Base-by-base conservation (phyloP, 75 land plant species). In the Chamaecyparis obtusa region DNA sequence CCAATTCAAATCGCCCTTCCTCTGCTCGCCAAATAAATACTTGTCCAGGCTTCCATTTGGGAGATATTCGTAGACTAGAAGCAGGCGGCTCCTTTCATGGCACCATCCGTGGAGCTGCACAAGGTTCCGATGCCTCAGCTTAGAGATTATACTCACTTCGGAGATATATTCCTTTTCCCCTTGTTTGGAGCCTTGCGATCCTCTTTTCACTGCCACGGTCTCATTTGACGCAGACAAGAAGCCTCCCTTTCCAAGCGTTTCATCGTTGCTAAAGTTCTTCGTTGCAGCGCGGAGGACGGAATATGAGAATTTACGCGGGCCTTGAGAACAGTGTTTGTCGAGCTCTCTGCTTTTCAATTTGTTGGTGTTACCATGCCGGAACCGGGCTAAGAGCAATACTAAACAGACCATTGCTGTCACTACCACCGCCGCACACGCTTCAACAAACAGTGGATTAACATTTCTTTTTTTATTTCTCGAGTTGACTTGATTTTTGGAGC, bases 101-200 rank as follows among this genome's bases (percentile, higher is more conserved):
- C 94, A 91, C 90, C 91, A 93, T 10, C 94, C 94, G 32, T 87
- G 51, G 43, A 93, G 88, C 79, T 51, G 87, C 67, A 91, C 91
- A 0, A 91, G 86, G 72, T 91, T 88, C n/a, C 84, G 93, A 84
- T 93, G 94, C 35, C 94, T 44, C 77, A 93, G 87, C 85, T 85
- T 71, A 87, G 91, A 86, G 78, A 91, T 91, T 85, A 90, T 92
- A 37, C 91, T 86, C 37, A 91, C 88, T 84, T 91, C 92, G 0
- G 90, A 83, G 32, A 89, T 19, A 85, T 88, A 91, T 72, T 91
- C 92, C 84, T 78, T 78, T 67, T 57, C 44, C 21, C 92, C 92
- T 60, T 89, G 90, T 36, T 87, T 85, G 46, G 90, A 88, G 67
- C 87, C 91, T 30, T 51, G 35, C 35, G 75, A 16, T 19, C 85